Evolutionary conservation across 352 stramenopile species (phyloP).

Genomic region (Vaucheria bursata): DNA sequence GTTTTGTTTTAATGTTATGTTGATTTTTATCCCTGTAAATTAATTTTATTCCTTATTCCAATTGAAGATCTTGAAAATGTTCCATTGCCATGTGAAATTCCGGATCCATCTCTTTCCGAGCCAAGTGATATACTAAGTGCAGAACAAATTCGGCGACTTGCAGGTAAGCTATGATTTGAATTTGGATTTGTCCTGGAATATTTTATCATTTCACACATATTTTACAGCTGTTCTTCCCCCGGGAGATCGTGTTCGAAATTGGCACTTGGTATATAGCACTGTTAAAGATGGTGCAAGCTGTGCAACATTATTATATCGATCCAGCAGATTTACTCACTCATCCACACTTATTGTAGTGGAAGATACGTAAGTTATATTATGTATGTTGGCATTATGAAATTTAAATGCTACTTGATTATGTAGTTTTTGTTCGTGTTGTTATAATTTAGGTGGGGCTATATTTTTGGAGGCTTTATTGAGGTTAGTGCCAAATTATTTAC

Average conservation of each 20-base stretch:
- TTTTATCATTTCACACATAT: not conserved
- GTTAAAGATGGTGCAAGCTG: constrained; percentile 28
- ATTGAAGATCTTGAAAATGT: no score
- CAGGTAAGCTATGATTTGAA: not conserved
- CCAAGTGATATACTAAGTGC: constrained; percentile 25
- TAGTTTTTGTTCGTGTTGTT: no score
- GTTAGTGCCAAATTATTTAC: not conserved
- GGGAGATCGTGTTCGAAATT: constrained; percentile 17
- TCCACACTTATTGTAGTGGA: constrained; percentile 33
- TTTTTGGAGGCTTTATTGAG: constrained; percentile 45
- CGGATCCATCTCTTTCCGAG: constrained; percentile 2
- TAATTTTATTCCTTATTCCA: no score
- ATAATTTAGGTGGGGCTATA: constrained; percentile 33
- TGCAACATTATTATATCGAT: constrained; percentile 27
- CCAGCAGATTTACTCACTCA: constrained; percentile 1
- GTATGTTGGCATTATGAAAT: no score
- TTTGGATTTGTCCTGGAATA: not conserved
- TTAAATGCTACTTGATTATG: no score
- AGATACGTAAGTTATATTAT: constrained; percentile 19
- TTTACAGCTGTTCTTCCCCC: constrained; percentile 12
- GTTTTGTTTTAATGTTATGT: no score
- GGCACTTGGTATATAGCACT: constrained; percentile 31
- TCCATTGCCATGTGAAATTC: not conserved
- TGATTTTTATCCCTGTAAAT: no score
- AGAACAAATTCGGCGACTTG: constrained; percentile 13